Conservation (phyloP, 2,329 filamentous ascomycete species). For the Pezicula carpinea region DNA sequence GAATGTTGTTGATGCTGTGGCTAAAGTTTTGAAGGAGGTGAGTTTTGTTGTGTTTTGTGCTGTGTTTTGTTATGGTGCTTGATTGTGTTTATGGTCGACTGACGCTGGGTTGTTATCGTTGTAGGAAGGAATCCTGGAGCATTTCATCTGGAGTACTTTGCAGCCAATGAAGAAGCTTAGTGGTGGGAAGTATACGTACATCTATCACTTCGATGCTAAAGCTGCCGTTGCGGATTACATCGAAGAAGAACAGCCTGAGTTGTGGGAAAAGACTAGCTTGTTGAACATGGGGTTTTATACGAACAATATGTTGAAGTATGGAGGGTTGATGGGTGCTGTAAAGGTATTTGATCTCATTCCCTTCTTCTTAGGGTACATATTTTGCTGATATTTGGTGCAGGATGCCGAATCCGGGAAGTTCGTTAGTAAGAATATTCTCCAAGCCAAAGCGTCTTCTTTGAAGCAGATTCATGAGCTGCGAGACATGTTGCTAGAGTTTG, state of each 20-base stretch:
- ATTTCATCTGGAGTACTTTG: constrained; percentile 16
- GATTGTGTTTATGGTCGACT: neutral
- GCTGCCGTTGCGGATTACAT: constrained; percentile 25
- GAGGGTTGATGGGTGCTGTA: constrained; percentile 1
- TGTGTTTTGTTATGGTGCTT: no score
- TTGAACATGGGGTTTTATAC: constrained; percentile 32
- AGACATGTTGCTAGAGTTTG: no score
- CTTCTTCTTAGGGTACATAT: neutral
- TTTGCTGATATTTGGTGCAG: neutral
- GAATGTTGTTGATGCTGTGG: constrained; percentile 30
- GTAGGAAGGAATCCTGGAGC: neutral
- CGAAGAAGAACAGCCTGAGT: constrained; percentile 17
- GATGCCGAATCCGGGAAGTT: constrained; percentile 9
- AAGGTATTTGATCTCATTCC: neutral
- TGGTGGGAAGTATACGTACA: constrained; percentile 32
- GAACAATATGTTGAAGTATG: constrained; percentile 23
- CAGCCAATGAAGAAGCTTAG: constrained; percentile 29
- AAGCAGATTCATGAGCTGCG: no score
- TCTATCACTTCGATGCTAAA: constrained; percentile 36
- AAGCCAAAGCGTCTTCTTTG: no score
- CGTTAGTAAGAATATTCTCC: no score
- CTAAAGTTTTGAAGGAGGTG: constrained; percentile 21
- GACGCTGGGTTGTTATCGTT: neutral
- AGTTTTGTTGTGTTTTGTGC: no score
- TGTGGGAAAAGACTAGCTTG: constrained; percentile 29